Evolutionary conservation across 2,329 filamentous ascomycete species (phyloP).

Genomic region (Fusarium virguliforme): DNA sequence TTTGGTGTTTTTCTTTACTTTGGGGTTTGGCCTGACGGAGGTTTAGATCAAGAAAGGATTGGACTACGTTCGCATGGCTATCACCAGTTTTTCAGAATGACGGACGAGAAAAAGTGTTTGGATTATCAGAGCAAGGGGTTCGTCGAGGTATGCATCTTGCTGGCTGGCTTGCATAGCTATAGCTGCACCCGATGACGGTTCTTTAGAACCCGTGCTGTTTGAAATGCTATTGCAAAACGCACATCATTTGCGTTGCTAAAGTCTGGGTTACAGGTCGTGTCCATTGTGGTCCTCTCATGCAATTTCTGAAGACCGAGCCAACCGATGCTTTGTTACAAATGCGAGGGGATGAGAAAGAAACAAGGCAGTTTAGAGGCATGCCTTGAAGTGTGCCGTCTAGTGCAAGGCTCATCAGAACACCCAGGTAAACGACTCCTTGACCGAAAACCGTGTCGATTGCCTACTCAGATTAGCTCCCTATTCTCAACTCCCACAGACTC

Average conservation of each 20-base stretch:
- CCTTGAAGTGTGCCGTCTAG: neutral
- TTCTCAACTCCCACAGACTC: rapidly evolving
- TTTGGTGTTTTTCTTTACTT: neutral
- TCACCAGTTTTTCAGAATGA: neutral
- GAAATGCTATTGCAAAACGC: slow-evolving; percentile 1
- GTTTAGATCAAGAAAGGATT: slow-evolving; percentile 31
- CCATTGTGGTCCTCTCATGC: neutral
- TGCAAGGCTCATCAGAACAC: slow-evolving; percentile 63
- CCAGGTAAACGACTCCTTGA: slow-evolving; percentile 78
- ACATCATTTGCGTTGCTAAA: neutral
- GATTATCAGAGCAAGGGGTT: neutral
- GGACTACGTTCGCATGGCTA: slow-evolving; percentile 1
- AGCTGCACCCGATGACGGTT: neutral
- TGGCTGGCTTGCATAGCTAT: slow-evolving; percentile 11
- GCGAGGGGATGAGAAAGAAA: slow-evolving; percentile 7
- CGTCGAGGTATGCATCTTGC: slow-evolving; percentile 1
- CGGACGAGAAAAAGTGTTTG: neutral
- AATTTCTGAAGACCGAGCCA: neutral
- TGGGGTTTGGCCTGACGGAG: slow-evolving; percentile 12
- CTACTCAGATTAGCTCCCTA: slow-evolving; percentile 54
- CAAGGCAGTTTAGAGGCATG: neutral
- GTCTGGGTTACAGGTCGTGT: neutral
- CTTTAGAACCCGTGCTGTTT: slow-evolving; percentile 5
- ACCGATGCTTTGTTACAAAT: neutral
- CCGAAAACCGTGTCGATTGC: slow-evolving; percentile 68